Evolutionary conservation across 345 rosid genomes (phyloP).

Genomic region (Gossypium longicalyx): DNA sequence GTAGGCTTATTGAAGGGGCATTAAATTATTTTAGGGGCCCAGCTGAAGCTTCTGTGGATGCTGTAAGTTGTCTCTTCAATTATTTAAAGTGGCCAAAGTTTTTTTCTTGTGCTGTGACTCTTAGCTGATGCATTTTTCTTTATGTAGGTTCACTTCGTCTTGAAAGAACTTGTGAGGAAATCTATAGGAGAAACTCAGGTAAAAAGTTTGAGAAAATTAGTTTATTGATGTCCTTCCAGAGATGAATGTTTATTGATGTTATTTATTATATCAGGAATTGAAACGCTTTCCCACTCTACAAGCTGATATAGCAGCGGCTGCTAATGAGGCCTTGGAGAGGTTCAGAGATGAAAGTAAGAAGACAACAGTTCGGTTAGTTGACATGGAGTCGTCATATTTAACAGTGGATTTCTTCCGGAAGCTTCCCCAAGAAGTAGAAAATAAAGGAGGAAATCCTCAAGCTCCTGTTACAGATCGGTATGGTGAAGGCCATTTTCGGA

Average conservation of each 20-base stretch:
- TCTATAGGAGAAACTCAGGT: slow-evolving; percentile 64
- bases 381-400: slow-evolving; percentile 70
- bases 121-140: slow-evolving; percentile 4
- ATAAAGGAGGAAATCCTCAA: slow-evolving; percentile 41
- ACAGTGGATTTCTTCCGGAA: slow-evolving; percentile 63
- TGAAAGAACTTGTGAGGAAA: slow-evolving; percentile 63
- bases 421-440: slow-evolving; percentile 46
- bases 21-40: slow-evolving; percentile 61
- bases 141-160: slow-evolving; percentile 51
- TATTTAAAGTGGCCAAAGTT: background rate
- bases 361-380: slow-evolving; percentile 51
- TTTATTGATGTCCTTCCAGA: background rate
- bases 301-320: slow-evolving; percentile 48
- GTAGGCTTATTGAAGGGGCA: slow-evolving; percentile 57
- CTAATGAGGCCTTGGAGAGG: slow-evolving; percentile 48
- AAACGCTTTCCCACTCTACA: slow-evolving; percentile 61
- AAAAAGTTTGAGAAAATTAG: slow-evolving; percentile 1
- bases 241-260: background rate
- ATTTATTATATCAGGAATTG: slow-evolving; percentile 43
- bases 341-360: slow-evolving; percentile 55
- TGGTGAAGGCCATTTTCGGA: slow-evolving; percentile 48
- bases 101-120: background rate
- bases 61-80: slow-evolving; percentile 35
- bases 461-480: slow-evolving; percentile 33
- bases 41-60: slow-evolving; percentile 73